Evolutionary conservation across 148 eudicot genomes (phyloP), one percentile per base, ranked within the genome.

Genomic region (Oxyria digyna): DNA sequence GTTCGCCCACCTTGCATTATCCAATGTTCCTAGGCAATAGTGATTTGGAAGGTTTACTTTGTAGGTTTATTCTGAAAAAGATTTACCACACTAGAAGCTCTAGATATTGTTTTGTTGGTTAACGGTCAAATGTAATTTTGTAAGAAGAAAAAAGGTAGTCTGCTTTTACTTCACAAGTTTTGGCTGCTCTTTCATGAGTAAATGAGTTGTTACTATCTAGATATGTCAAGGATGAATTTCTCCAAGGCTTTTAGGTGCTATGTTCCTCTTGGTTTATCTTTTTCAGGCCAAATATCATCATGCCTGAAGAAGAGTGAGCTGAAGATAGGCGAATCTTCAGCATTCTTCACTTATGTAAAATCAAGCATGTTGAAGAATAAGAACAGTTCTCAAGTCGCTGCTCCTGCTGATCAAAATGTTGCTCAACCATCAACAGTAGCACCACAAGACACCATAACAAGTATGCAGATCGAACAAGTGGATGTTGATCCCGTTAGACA

Each of bases 281-380:
- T n/a, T 65, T 46, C 87, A 88, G 97, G 89, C 63, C 85, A 81
- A 74, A 75, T 59, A 59, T 33, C 74, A 63, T 78, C 85, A 48
- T 82, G 84, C 70, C 78, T 81, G 35, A 94, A 78, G 87, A 94
- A 84, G 80, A 90, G 85, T 76, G 88, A 82, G 74, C 85, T 94
- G 37, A 90, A 78, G 83, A 94, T 94, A 26, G 99, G 99, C n/a
- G 93, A 83, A 72, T 87, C 89, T 67, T 94, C 97, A 27, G 99
- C 99, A 40, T 94, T 94, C 78, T 94, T 88, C 78, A 79, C 96
- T 5, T 94, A 94, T 27, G 91, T 91, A 69, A 94, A 94, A 80
- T 80, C 91, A 59, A 80, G 74, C 80, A 18, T 78, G 37, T 69
- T 78, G 65, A 29, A 59, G 65, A 59, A 59, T 35, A 86, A 77